These are phyloP conservation scores for apple (Malus domestica) DNA, from an alignment of 306 rosid species.

Conservation along the genomic window DNA sequence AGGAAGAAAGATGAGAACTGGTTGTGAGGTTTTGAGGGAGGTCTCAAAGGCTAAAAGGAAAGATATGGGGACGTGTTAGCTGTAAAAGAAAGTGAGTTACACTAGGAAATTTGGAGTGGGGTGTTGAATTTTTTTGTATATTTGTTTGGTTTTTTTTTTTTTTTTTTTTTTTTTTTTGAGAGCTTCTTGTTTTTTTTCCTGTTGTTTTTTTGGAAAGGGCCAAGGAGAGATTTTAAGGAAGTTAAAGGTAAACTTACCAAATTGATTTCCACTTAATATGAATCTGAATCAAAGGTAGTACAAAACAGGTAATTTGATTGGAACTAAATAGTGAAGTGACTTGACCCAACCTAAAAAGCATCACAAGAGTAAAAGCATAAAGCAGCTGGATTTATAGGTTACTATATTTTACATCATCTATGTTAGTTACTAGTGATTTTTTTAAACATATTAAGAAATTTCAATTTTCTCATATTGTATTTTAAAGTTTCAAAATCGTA, in stretches of 20 bases:
- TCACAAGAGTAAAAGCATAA: neutral
- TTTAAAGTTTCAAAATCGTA: too few relatives aligned
- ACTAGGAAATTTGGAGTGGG: neutral
- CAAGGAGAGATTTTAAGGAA: neutral
- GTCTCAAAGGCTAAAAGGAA: conserved; percentile 8
- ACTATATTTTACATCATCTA: too few relatives aligned
- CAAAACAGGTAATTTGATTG: neutral
- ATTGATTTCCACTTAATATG: neutral
- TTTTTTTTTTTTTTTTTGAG: neutral
- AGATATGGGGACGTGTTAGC: conserved; percentile 22
- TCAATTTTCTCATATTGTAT: neutral
- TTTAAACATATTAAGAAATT: too few relatives aligned
- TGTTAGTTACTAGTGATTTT: too few relatives aligned
- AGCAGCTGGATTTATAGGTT: neutral
- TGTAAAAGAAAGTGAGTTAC: conserved; percentile 9
- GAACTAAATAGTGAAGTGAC: neutral
- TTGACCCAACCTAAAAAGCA: neutral
- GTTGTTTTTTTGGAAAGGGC: neutral
- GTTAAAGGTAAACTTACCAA: neutral
- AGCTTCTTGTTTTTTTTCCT: neutral
- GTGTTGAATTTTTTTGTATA: neutral
- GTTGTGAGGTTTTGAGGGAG: neutral
- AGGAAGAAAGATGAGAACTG: neutral
- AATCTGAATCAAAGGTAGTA: neutral
- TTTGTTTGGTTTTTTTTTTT: neutral